Conservation (phyloP, 2,329 filamentous ascomycete genomes). For the Tolypocladium album region DNA sequence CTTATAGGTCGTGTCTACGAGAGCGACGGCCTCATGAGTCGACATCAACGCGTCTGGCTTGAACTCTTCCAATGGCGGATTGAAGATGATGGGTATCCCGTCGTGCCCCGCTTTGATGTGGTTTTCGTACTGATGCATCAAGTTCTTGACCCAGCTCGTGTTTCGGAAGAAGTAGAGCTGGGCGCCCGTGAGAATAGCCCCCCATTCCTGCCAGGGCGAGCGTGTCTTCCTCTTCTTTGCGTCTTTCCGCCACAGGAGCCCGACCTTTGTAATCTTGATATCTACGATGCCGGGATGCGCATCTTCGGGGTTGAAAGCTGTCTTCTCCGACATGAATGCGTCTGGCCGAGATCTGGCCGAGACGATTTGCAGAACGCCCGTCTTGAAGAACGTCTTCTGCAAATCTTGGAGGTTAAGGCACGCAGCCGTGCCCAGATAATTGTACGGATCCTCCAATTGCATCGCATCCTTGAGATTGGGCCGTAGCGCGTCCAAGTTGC, state of each 20-base stretch:
- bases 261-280: slow-evolving; percentile 95
- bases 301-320: slow-evolving; percentile 72
- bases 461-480: slow-evolving; percentile 89
- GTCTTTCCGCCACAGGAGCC: slow-evolving; percentile 89
- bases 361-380: slow-evolving; percentile 87
- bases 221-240: slow-evolving; percentile 85
- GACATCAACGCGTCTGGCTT: slow-evolving; percentile 92
- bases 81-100: slow-evolving; percentile 74
- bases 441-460: slow-evolving; percentile 84
- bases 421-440: slow-evolving; percentile 68
- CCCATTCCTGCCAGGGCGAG: slow-evolving; percentile 99
- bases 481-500: slow-evolving; percentile 70
- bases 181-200: slow-evolving; percentile 89
- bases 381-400: slow-evolving; percentile 82
- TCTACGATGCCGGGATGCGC: slow-evolving; percentile 90
- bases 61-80: slow-evolving; percentile 80
- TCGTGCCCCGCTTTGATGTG: slow-evolving; percentile 71
- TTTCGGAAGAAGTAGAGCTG: slow-evolving; percentile 97
- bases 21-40: slow-evolving; percentile 81
- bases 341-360: slow-evolving; percentile 88
- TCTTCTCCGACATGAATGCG: slow-evolving; percentile 85
- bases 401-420: slow-evolving; percentile 70
- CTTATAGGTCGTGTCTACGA: slow-evolving; percentile 78
- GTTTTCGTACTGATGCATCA: slow-evolving; percentile 79
- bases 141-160: slow-evolving; percentile 77